Conservation (phyloP, 139 green algal genomes). For the Gonium pectorale region DNA sequence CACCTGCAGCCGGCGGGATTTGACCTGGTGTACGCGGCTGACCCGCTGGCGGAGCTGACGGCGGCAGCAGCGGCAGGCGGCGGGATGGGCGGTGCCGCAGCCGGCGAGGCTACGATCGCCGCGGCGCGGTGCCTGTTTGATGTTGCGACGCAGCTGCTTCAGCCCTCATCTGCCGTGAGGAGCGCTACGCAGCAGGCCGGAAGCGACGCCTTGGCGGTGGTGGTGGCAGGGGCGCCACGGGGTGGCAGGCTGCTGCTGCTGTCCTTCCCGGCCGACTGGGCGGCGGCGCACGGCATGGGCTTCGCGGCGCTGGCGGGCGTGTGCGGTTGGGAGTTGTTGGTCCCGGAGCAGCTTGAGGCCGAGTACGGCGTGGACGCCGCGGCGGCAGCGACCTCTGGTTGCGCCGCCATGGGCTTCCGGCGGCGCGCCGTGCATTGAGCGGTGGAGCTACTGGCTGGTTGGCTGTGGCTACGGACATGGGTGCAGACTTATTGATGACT, state of each 20-base stretch:
- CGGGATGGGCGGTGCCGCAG: background rate
- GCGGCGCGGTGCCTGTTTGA: slow-evolving; percentile 7
- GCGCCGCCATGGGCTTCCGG: slow-evolving; percentile 7
- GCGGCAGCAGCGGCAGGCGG: background rate
- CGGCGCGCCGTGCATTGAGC: too few species aligned
- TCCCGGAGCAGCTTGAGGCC: slow-evolving; percentile 16
- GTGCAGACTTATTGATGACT: too few species aligned
- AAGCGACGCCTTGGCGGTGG: too few species aligned
- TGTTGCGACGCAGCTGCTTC: background rate
- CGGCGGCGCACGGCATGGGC: slow-evolving; percentile 14
- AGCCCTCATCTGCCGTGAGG: background rate
- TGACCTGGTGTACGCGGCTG: slow-evolving; percentile 21
- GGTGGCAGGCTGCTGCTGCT: slow-evolving; percentile 6
- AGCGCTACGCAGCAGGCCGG: background rate
- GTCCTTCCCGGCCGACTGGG: slow-evolving; percentile 1
- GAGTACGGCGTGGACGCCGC: background rate
- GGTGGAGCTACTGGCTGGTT: too few species aligned
- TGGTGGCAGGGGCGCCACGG: fast-evolving
- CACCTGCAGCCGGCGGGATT: slow-evolving; percentile 1
- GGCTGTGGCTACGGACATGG: too few species aligned
- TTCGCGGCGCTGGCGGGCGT: slow-evolving; percentile 19
- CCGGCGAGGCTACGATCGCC: background rate
- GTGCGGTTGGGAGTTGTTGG: slow-evolving; percentile 38
- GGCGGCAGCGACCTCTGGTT: background rate
- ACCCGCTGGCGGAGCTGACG: slow-evolving; percentile 7